A percentile compares a stretch with the other conserved stretches of the same genome.
These are phyloP conservation scores for sorghum (Sorghum bicolor) DNA, from an alignment of 176 grass and related monocot genomes.

Conservation along the genomic window Sorghum_bicolor_NCBIv3 NC_012871.2:246001-246500, in stretches of 20 bases:
- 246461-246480: background rate
- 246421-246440: background rate
- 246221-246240: background rate
- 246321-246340: background rate
- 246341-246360: background rate
- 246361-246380: too few relatives aligned
- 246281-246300: background rate
- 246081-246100: conserved; percentile 5
- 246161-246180: conserved; percentile 43
- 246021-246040: conserved; percentile 21
- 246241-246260: background rate
- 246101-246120: conserved; percentile 34
- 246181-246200: conserved; percentile 20
- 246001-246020: background rate
- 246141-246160: conserved; percentile 34
- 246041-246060: conserved; percentile 20
- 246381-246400: background rate
- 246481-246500: background rate
- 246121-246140: conserved; percentile 39
- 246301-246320: background rate
- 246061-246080: conserved; percentile 1
- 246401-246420: background rate
- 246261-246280: conserved; percentile 1
- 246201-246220: background rate
- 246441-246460: background rate